Evolutionary conservation across 2,329 filamentous ascomycete species (phyloP), one percentile per base, ranked within the genome.

Genomic region (Hirsutella thompsonii): DNA sequence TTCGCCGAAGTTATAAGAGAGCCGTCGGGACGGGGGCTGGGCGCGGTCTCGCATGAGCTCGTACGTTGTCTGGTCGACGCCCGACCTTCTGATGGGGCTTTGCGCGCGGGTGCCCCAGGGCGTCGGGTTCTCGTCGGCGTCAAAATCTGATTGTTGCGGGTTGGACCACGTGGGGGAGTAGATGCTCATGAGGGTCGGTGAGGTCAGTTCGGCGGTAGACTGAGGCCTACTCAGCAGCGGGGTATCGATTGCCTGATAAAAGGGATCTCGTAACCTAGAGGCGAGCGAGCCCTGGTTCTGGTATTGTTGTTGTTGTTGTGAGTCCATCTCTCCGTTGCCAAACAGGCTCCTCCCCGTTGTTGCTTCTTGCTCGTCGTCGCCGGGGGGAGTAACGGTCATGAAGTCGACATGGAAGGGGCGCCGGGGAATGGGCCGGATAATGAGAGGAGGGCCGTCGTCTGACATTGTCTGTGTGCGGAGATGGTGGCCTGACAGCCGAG

Each of bases 111-210:
- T 83, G 20, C 82, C 85, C 81, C 82, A 92, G 2, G 86, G 86
- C 10, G 82, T 88, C 42, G 71, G 67, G 3, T 70, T 60, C 46
- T 80, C 78, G 48, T 77, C 76, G 44, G 54, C 48, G 35, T 62
- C 56, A 14, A 53, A 54, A 40, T 58, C 57, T 43, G 56, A 55
- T 53, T 67, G 59, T 49, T 72, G 62, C 47, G 61, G 60, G 36
- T 73, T 67, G 43, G 74, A 73, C 26, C 72, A 70, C 1, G 76
- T 75, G 6, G 78, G 79, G 10, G 79, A 80, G 67, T 94, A 98
- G 53, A 98, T 98, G 41, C 92, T 90, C 50, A 83, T 84, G 5
- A 98, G 74, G 0, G 92, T 94, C 2, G 87, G 89, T 9, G 84
- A 81, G 4, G 87, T 94, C 45, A 98, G 72, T 57, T 95, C 94